These are phyloP conservation scores for Zoysia pacifica DNA, from an alignment of 176 grass and related monocot genomes.

Conservation along the genomic window DNA sequence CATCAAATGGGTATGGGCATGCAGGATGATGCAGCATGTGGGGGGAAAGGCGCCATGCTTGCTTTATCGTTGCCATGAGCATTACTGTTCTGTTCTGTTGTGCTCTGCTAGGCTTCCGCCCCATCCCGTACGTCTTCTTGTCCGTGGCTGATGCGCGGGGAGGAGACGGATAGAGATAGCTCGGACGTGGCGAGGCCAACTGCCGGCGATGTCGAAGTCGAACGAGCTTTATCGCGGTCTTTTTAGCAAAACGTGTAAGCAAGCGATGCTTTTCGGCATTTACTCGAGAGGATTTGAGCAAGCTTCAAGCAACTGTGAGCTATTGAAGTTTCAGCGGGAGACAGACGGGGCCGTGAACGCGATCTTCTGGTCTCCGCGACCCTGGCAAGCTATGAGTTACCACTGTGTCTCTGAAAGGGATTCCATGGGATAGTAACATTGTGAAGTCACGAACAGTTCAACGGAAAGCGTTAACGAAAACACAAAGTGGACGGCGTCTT, in stretches of 20 bases:
- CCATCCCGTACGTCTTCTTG: slow-evolving; percentile 11
- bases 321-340: not conserved
- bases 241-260: slow-evolving; percentile 6
- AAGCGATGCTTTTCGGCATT: slow-evolving; percentile 9
- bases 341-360: not conserved
- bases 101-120: not conserved
- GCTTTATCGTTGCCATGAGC: slow-evolving; percentile 37
- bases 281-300: not conserved
- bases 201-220: not conserved
- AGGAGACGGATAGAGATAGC: slow-evolving; percentile 4
- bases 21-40: slow-evolving; percentile 47
- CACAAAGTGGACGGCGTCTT: not conserved
- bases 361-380: not conserved
- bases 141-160: slow-evolving; percentile 32
- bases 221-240: not conserved
- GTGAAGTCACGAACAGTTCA: slow-evolving; percentile 14
- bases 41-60: not conserved
- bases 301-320: slow-evolving; percentile 2
- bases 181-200: not conserved
- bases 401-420: slow-evolving; percentile 33
- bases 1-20: slow-evolving; percentile 28
- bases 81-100: slow-evolving; percentile 19
- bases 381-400: not conserved
- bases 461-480: slow-evolving; percentile 6
- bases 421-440: not conserved